A percentile compares a stretch with the other conserved stretches of the same genome.
These are phyloP conservation scores for Colletotrichum salicis DNA, from an alignment of 2,329 filamentous ascomycete genomes.

Conservation along the genomic window DNA sequence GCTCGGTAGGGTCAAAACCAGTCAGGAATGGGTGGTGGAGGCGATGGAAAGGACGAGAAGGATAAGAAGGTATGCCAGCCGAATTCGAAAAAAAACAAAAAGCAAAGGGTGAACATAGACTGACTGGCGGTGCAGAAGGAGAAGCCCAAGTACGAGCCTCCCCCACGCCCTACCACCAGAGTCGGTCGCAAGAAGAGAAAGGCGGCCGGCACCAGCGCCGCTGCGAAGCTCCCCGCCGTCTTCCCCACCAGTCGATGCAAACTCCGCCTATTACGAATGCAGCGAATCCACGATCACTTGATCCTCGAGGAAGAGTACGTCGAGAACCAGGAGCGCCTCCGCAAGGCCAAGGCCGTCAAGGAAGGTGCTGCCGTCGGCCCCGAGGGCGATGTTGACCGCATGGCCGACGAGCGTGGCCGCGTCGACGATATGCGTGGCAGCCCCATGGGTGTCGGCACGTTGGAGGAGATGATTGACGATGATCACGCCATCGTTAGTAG, in stretches of 20 bases:
- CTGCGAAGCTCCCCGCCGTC: constrained; percentile 92
- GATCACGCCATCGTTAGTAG: constrained; percentile 99
- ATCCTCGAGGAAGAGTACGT: constrained; percentile 98
- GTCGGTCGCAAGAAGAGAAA: constrained; percentile 99
- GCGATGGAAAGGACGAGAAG: constrained; percentile 84
- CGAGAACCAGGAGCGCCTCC: constrained; percentile 95
- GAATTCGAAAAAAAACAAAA: background rate
- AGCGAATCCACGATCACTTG: constrained; percentile 97
- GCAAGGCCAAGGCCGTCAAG: constrained; percentile 88
- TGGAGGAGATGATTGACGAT: constrained; percentile 99
- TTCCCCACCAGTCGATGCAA: constrained; percentile 98
- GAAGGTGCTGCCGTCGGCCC: constrained; percentile 75
- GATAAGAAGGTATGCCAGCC: constrained; percentile 83
- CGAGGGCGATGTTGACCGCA: constrained; percentile 80
- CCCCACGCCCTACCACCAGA: constrained; percentile 94
- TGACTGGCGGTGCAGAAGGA: constrained; percentile 76
- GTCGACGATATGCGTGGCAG: constrained; percentile 99
- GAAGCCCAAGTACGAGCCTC: constrained; percentile 99
- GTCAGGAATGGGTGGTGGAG: constrained; percentile 84
- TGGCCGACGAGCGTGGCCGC: constrained; percentile 92
- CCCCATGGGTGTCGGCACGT: constrained; percentile 96
- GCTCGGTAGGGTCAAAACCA: constrained; percentile 79
- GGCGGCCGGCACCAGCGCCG: constrained; percentile 89
- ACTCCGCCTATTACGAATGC: constrained; percentile 95
- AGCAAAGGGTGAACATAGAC: constrained; percentile 1